Evolutionary conservation across 179 eudicot species (phyloP).

Genomic region (Gypsophila paniculata): DNA sequence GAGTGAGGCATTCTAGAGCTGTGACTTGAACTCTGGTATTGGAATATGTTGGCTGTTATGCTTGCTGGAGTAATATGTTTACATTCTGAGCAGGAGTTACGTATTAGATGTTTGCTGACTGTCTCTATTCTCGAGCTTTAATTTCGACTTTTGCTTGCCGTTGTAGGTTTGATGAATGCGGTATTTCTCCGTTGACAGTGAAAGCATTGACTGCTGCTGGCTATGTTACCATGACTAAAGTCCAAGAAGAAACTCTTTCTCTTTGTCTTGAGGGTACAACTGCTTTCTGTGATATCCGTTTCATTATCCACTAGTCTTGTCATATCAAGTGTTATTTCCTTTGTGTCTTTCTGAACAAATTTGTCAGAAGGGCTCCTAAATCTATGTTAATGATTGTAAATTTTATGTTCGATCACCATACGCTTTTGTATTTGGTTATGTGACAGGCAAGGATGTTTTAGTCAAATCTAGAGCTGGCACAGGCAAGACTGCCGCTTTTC

Average conservation of each 20-base stretch:
- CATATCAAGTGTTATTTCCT: neutral
- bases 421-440: constrained; percentile 15
- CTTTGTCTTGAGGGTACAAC: constrained; percentile 66
- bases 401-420: neutral
- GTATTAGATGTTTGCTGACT: neutral
- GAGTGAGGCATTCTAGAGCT: neutral
- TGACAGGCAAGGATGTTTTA: constrained; percentile 81
- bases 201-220: constrained; percentile 77
- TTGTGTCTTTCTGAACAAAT: constrained; percentile 1
- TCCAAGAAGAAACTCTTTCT: constrained; percentile 73
- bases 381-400: neutral
- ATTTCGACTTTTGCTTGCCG: constrained; percentile 1
- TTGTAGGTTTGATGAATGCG: constrained; percentile 79
- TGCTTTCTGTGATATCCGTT: neutral
- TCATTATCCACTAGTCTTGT: neutral
- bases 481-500: constrained; percentile 88
- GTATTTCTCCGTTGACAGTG: constrained; percentile 65
- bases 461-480: constrained; percentile 87
- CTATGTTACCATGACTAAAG: constrained; percentile 77
- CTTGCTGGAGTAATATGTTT: neutral
- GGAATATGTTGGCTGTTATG: neutral
- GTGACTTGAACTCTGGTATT: neutral
- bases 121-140: neutral
- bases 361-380: no score
- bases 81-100: neutral